phyloP scores from a whole-genome alignment of 2,329 filamentous ascomycete genomes.

The Paecilomyces dactylethromorphus region DNA sequence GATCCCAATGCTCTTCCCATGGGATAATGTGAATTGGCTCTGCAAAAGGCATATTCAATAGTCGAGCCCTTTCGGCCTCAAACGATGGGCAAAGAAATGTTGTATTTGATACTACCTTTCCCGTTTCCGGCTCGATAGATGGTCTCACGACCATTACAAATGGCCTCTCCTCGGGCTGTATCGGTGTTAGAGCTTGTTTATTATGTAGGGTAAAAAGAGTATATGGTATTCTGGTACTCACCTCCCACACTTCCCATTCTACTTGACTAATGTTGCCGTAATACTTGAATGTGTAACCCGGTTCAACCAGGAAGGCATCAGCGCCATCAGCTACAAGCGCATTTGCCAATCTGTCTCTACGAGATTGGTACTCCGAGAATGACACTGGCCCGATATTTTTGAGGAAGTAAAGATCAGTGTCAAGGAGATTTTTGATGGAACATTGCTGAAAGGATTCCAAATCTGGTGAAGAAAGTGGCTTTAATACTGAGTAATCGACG shows the following conservation, averaged over 20 bases:
- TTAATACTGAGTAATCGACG: background rate
- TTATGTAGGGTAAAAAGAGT: background rate
- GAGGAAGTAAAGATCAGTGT: conserved; percentile 46
- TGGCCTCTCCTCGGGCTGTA: conserved; percentile 54
- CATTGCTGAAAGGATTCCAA: conserved; percentile 38
- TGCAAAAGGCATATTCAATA: conserved; percentile 53
- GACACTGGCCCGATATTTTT: conserved; percentile 43
- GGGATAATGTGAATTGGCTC: conserved; percentile 48
- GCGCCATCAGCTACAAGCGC: conserved; percentile 46
- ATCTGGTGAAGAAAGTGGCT: conserved; percentile 1
- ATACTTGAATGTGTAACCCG: conserved; percentile 60
- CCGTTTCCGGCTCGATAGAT: conserved; percentile 24
- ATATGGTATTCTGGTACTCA: conserved; percentile 5
- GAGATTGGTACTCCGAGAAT: conserved; percentile 47
- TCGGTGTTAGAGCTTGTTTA: background rate
- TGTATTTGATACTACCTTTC: conserved; percentile 46
- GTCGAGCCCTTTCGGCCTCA: conserved; percentile 52
- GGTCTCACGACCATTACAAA: conserved; percentile 58
- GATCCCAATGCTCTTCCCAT: conserved; percentile 62
- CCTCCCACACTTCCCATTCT: conserved; percentile 58
- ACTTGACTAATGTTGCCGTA: conserved; percentile 56
- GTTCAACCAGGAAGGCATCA: conserved; percentile 58
- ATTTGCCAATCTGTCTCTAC: conserved; percentile 50
- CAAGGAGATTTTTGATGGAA: conserved; percentile 46
- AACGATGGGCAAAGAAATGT: conserved; percentile 55